Evolutionary conservation across 805 yeast genomes (phyloP).

Genomic region (Cyberlindnera maclurae): DNA sequence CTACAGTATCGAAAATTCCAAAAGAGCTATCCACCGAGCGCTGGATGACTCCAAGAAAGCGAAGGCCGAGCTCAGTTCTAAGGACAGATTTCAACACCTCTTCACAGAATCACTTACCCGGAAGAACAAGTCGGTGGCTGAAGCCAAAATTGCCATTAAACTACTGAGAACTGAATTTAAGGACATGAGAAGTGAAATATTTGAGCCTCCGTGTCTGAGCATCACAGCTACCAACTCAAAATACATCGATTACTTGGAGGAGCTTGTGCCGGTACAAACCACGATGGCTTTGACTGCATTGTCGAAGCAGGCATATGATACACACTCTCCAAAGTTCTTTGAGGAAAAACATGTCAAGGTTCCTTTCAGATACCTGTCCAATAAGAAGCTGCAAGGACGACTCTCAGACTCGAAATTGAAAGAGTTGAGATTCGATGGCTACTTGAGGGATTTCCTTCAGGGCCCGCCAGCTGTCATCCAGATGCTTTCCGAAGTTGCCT

Average conservation of each 20-base stretch:
- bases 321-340: slow-evolving; percentile 36
- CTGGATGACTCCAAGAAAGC: slow-evolving; percentile 21
- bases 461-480: slow-evolving; percentile 70
- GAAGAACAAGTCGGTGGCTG: slow-evolving; percentile 9
- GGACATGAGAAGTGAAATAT: slow-evolving; percentile 37
- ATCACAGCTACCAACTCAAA: slow-evolving; percentile 44
- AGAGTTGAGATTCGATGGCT: slow-evolving; percentile 72
- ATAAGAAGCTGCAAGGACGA: slow-evolving; percentile 16
- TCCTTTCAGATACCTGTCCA: slow-evolving; percentile 46
- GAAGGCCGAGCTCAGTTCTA: slow-evolving; percentile 27
- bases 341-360: slow-evolving; percentile 34
- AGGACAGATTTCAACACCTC: slow-evolving; percentile 42
- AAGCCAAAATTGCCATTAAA: slow-evolving; percentile 31
- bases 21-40: slow-evolving; percentile 27
- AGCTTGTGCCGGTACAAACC: slow-evolving; percentile 46
- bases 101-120: slow-evolving; percentile 27
- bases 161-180: slow-evolving; percentile 32
- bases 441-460: slow-evolving; percentile 55
- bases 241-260: slow-evolving; percentile 51
- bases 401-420: slow-evolving; percentile 31
- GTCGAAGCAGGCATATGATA: slow-evolving; percentile 41
- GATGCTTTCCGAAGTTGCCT: slow-evolving; percentile 56
- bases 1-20: slow-evolving; percentile 31
- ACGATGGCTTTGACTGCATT: slow-evolving; percentile 58
- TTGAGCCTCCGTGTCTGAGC: slow-evolving; percentile 70